Percentiles rank a stretch among this genome's conserved stretches.
phyloP scores from a whole-genome alignment of 1,284 basidiomycete species.

The Boletus mariae region DNA sequence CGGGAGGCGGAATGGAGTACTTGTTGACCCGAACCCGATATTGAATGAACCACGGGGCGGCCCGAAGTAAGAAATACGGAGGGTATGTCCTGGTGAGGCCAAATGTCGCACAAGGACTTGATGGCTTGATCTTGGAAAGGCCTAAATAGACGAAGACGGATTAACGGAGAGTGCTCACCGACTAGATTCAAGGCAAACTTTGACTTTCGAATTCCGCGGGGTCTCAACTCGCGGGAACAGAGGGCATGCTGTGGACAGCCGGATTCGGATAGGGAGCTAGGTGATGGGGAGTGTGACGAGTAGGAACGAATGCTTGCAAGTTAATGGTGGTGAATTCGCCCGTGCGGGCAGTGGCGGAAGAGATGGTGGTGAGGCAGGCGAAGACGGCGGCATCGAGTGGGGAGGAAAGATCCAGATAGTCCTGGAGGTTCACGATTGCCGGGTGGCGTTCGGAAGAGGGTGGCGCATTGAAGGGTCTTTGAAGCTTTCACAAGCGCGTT shows the following conservation, averaged over 20 bases:
- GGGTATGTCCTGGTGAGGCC: conserved; percentile 71
- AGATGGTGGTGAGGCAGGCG: no score
- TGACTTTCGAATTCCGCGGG: conserved; percentile 52
- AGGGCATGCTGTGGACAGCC: conserved; percentile 35
- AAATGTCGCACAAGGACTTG: conserved; percentile 68
- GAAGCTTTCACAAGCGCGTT: no score
- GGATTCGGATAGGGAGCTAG: conserved; percentile 35
- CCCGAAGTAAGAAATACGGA: conserved; percentile 49
- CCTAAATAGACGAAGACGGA: conserved; percentile 17
- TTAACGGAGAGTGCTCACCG: conserved; percentile 45
- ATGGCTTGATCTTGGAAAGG: conserved; percentile 64
- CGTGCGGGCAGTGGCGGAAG: no score
- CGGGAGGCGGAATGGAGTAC: background rate
- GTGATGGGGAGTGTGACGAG: conserved; percentile 53
- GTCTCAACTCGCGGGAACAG: conserved; percentile 34
- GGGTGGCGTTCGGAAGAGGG: no score
- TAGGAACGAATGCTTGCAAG: conserved; percentile 26
- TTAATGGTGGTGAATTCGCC: no score
- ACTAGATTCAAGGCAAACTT: conserved; percentile 64
- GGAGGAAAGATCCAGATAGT: no score
- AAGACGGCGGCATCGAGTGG: no score
- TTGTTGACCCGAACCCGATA: conserved; percentile 16
- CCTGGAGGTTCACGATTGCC: no score
- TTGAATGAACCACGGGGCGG: conserved; percentile 29
- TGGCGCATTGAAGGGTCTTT: no score